Evolutionary conservation across 1,139 yeast genomes (phyloP), one percentile per base, ranked within the genome.

Genomic region (Pneumocystis oryctolagi): DNA sequence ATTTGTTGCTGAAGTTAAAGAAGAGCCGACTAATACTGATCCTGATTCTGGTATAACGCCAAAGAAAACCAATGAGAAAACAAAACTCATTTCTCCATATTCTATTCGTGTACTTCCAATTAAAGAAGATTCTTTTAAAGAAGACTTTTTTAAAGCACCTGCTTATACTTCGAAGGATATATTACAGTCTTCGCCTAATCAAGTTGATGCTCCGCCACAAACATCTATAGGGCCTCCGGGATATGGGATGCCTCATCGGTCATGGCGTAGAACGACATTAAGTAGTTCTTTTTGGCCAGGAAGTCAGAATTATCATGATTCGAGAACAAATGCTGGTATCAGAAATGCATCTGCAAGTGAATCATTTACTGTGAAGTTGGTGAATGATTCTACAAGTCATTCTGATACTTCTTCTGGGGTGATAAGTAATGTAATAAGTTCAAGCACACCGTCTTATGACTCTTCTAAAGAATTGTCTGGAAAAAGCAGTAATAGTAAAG

Each of bases 1-100:
- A n/a, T 62, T 60, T 62, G 64, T 64, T 20, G 65, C 65, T 9
- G 65, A 64, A 47, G 58, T 64, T 60, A 61, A 60, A 20, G 59
- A 60, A 34, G 34, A 60, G 14, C 61, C 58, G 2, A 25, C 25
- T 18, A 28, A 34, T 37, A 34, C 25, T 14, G 31, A 60, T 32
- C 60, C 62, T 30, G 9, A 34, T 34, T 8, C 62, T 18, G 53
- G 58, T 42, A 53, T 40, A 59, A 62, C 58, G 14, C 47, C 64
- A 32, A 60, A 63, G 61, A 60, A 59, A 18, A 59, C n/a, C n/a
- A n/a, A 60, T n/a, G 57, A 61, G 31, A 62, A 60, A 30, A 55
- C 39, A 12, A 31, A 56, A 25, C 32, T 60, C 34, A 31, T 60
- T n/a, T 58, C 61, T 14, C 59, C 59, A 25, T 34, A 56, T 40